Evolutionary conservation across 169 alveolate species (phyloP).

Genomic region (Neospora caninum): DNA sequence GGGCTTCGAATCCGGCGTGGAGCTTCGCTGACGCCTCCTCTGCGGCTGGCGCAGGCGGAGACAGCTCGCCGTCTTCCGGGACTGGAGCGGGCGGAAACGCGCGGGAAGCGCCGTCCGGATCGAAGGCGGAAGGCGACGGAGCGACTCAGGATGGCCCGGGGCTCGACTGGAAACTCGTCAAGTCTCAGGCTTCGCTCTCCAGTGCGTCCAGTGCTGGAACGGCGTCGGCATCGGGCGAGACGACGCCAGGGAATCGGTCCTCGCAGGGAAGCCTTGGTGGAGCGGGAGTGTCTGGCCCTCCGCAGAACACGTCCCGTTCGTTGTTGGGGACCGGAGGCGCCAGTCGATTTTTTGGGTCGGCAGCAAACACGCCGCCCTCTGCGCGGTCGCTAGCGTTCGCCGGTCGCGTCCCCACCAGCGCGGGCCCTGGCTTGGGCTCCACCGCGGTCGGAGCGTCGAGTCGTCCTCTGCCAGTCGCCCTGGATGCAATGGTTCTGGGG

Average conservation of each 20-base stretch:
- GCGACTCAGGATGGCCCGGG: neutral
- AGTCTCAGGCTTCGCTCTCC: neutral
- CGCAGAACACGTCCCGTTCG: neutral
- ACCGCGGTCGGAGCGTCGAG: neutral
- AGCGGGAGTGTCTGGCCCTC: neutral
- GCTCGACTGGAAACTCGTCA: neutral
- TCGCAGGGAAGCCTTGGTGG: neutral
- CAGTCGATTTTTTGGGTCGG: neutral
- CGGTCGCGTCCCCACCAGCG: neutral
- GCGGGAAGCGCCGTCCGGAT: neutral
- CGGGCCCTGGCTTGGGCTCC: neutral
- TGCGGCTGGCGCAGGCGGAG: neutral
- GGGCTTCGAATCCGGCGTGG: neutral
- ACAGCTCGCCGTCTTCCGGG: neutral
- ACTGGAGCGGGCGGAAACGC: neutral
- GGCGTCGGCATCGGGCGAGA: neutral
- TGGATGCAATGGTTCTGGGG: neutral
- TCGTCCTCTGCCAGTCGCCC: neutral
- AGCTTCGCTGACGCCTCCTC: neutral
- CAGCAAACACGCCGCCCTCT: conserved; percentile 2
- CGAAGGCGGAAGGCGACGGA: neutral
- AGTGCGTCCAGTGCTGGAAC: neutral
- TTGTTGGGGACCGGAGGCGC: neutral
- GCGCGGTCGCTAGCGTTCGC: conserved; percentile 17
- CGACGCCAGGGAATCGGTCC: neutral